Percentiles rank a stretch among this genome's conserved stretches.
Conservation (phyloP, 2,329 filamentous ascomycete species). For the Sporothrix pallida region DNA sequence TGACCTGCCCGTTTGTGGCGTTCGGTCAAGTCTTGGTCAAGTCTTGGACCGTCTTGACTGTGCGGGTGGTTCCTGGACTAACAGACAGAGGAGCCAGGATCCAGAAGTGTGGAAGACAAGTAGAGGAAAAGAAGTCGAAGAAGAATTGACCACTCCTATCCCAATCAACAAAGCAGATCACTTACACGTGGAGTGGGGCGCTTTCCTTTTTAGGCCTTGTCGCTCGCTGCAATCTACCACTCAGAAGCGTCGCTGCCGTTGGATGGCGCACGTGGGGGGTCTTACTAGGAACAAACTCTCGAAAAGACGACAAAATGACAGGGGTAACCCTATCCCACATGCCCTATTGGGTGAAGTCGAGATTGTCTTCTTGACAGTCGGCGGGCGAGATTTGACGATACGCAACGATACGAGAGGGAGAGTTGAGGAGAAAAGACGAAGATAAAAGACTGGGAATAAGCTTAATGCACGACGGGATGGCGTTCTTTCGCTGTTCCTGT, state of each 20-base stretch:
- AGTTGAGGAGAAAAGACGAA: background rate
- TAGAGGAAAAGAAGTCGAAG: background rate
- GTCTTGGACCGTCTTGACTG: too few species aligned
- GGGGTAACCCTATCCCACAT: slow-evolving; percentile 21
- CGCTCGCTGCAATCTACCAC: background rate
- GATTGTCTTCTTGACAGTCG: background rate
- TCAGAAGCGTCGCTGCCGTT: background rate
- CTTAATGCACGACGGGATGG: background rate
- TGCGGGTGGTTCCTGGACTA: background rate
- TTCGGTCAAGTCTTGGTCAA: slow-evolving; percentile 11
- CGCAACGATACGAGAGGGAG: background rate
- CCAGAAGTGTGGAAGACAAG: background rate
- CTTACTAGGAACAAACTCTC: background rate
- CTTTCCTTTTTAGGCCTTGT: too few species aligned
- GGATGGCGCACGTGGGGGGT: slow-evolving; percentile 18
- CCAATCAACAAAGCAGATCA: slow-evolving; percentile 17
- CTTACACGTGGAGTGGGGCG: slow-evolving; percentile 28
- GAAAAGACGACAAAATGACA: background rate
- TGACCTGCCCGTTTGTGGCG: slow-evolving; percentile 26
- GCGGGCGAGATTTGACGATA: background rate
- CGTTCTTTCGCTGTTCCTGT: background rate
- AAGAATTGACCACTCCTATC: background rate
- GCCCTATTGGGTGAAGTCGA: slow-evolving; percentile 5
- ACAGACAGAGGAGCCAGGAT: too few species aligned
- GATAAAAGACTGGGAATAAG: slow-evolving; percentile 1